Percentiles rank a stretch among this genome's conserved stretches.
Evolutionary conservation across 371 early-diverging fungal species (phyloP).

Genomic region (Rhizomucor miehei): DNA sequence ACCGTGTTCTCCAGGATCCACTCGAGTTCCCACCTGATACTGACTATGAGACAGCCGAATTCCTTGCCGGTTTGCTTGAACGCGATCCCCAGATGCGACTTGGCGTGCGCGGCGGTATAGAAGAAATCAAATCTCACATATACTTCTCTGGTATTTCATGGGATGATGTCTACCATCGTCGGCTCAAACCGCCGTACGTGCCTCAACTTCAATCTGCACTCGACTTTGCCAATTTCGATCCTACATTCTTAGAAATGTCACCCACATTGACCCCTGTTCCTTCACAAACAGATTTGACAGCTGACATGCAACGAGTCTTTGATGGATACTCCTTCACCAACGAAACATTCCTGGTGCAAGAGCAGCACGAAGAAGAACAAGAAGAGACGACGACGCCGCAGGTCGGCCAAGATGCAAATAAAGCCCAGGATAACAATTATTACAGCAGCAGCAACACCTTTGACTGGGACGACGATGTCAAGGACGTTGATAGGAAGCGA

Average conservation of each 20-base stretch:
- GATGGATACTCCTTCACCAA: constrained; percentile 55
- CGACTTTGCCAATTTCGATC: constrained; percentile 70
- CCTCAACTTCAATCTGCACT: constrained; percentile 50
- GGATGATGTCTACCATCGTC: constrained; percentile 61
- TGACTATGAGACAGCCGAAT: constrained; percentile 56
- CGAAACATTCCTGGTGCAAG: constrained; percentile 9
- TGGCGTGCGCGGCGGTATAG: constrained; percentile 56
- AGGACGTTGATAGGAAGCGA: constrained; percentile 1
- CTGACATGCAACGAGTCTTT: constrained; percentile 55
- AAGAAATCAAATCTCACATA: constrained; percentile 64
- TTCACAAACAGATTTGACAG: constrained; percentile 40
- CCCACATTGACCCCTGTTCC: constrained; percentile 45
- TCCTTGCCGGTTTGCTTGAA: constrained; percentile 64
- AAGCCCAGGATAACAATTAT: constrained; percentile 1
- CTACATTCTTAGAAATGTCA: constrained; percentile 53
- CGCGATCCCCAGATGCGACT: constrained; percentile 67
- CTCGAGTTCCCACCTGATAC: constrained; percentile 72
- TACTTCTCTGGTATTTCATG: constrained; percentile 71
- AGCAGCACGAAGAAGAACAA: constrained; percentile 8
- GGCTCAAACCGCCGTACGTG: constrained; percentile 53
- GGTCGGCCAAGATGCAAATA: neutral
- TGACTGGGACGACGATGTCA: constrained; percentile 8
- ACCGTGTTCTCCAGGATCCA: constrained; percentile 73
- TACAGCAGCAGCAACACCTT: neutral
- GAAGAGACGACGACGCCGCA: neutral